Conservation (phyloP, 2,329 filamentous ascomycete genomes). For the Lachnellula subtilissima region DNA sequence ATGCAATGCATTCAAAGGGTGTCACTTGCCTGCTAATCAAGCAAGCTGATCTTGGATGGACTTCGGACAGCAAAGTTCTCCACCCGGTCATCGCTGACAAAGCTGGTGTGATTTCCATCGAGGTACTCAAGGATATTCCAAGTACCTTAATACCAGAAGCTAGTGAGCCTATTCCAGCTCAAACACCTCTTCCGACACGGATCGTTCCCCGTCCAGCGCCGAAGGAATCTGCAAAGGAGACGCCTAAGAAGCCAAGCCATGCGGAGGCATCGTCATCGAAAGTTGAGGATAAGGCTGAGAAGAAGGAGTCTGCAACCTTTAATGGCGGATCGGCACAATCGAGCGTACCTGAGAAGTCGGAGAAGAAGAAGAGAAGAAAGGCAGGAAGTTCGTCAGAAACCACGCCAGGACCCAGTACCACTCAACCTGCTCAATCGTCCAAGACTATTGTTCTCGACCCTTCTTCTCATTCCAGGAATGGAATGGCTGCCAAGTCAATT, state of each 20-base stretch:
- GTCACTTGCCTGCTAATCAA: slow-evolving; percentile 87
- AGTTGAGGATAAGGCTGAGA: slow-evolving; percentile 37
- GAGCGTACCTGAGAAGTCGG: slow-evolving; percentile 49
- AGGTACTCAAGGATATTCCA: slow-evolving; percentile 49
- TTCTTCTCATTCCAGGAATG: slow-evolving; percentile 28
- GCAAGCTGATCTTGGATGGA: slow-evolving; percentile 88
- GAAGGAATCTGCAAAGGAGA: slow-evolving; percentile 27
- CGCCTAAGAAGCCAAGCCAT: slow-evolving; percentile 23
- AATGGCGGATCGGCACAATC: slow-evolving; percentile 25
- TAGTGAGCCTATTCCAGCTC: slow-evolving; percentile 10
- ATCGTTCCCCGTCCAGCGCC: slow-evolving; percentile 24
- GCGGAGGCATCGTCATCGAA: slow-evolving; percentile 20
- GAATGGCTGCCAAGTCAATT: slow-evolving; percentile 19
- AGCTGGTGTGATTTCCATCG: slow-evolving; percentile 68
- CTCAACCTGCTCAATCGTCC: slow-evolving; percentile 18
- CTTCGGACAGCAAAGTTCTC: slow-evolving; percentile 81
- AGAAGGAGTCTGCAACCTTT: slow-evolving; percentile 26
- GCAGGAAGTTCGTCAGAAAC: slow-evolving; percentile 38
- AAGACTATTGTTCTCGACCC: slow-evolving; percentile 31
- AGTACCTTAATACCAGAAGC: slow-evolving; percentile 14
- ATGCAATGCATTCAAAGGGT: slow-evolving; percentile 95
- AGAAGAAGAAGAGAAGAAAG: slow-evolving; percentile 70
- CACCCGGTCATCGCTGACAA: slow-evolving; percentile 71
- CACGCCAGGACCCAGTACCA: slow-evolving; percentile 7
- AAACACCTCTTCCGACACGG: slow-evolving; percentile 22